These are phyloP conservation scores for Alnus glutinosa DNA, from an alignment of 306 rosid genomes.

Conservation along the genomic window DNA sequence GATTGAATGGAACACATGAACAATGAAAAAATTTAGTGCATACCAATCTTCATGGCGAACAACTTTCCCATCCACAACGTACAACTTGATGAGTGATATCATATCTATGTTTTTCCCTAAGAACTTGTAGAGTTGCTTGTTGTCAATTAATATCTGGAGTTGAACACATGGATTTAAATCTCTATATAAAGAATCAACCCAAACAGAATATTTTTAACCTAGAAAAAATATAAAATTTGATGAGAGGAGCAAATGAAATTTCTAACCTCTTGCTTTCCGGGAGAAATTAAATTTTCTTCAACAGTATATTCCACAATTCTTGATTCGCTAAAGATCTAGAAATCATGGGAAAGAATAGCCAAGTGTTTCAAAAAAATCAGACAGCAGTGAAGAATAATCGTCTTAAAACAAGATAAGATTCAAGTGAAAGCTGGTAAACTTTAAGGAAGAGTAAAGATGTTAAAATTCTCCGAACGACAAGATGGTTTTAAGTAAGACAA, in stretches of 20 bases:
- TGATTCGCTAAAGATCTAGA: constrained; percentile 73
- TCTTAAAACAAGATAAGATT: not conserved
- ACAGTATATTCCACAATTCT: constrained; percentile 71
- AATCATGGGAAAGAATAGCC: constrained; percentile 14
- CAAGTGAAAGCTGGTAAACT: not conserved
- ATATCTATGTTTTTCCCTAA: constrained; percentile 67
- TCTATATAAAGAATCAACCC: constrained; percentile 23
- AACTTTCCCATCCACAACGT: constrained; percentile 64
- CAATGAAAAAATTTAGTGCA: not conserved
- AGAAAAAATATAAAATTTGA: not conserved
- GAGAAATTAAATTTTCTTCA: constrained; percentile 59
- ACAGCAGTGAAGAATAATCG: not conserved
- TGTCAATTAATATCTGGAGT: constrained; percentile 63
- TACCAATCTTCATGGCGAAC: constrained; percentile 91
- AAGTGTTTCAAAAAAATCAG: not conserved
- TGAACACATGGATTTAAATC: constrained; percentile 24
- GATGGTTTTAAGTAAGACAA: not conserved
- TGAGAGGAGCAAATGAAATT: constrained; percentile 18
- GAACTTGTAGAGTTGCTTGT: constrained; percentile 69
- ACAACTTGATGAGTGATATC: constrained; percentile 73
- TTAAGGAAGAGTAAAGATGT: no score
- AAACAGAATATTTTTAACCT: not conserved
- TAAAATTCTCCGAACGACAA: not conserved
- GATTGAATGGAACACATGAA: constrained; percentile 1
- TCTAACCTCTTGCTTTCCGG: constrained; percentile 74